phyloP scores from a whole-genome alignment of 257 asterid species.

The Plantago ovata region DNA sequence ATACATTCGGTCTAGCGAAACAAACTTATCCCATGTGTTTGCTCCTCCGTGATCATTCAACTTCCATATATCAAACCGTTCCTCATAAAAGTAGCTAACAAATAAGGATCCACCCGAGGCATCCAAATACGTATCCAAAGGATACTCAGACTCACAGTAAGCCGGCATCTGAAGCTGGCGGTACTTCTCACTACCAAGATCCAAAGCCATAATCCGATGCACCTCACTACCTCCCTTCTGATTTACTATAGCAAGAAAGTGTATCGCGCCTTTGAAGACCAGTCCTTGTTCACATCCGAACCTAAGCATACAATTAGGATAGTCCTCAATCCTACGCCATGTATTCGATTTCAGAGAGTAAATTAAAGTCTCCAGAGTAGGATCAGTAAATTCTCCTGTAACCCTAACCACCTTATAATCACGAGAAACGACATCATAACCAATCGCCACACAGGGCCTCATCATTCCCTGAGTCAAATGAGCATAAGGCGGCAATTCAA shows the following conservation, averaged over 20 bases:
- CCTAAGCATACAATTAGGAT: background rate
- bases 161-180: background rate
- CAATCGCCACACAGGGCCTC: background rate
- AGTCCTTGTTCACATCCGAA: background rate
- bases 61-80: background rate
- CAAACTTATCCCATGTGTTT: background rate
- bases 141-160: background rate
- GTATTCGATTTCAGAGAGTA: background rate
- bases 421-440: background rate
- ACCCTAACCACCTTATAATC: background rate
- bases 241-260: background rate
- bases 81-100: background rate
- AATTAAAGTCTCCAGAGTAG: background rate
- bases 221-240: background rate
- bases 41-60: background rate
- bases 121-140: background rate
- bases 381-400: background rate
- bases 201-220: background rate
- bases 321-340: background rate
- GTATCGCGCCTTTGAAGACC: background rate
- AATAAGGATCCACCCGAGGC: constrained; percentile 8
- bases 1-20: background rate
- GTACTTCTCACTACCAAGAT: constrained; percentile 5
- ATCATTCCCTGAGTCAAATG: background rate
- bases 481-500: background rate